These are phyloP conservation scores for Talaromyces trachyspermus DNA, from an alignment of 495 filamentous ascomycete species.

Conservation along the genomic window DNA sequence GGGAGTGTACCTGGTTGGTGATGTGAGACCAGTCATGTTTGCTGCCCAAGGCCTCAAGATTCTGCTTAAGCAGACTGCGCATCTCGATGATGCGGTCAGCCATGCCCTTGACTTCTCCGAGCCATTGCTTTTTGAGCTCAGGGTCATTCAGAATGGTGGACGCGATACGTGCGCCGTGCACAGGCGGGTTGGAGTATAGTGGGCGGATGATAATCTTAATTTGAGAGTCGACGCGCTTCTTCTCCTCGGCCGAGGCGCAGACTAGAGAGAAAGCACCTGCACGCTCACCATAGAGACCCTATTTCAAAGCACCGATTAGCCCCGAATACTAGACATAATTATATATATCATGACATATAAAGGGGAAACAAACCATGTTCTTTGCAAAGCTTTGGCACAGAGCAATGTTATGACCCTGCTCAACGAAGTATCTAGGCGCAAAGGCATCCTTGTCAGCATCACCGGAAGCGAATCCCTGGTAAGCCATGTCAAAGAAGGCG, in stretches of 20 bases:
- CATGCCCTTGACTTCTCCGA: conserved; percentile 96
- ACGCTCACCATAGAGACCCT: conserved; percentile 97
- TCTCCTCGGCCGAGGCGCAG: conserved; percentile 76
- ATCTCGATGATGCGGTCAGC: conserved; percentile 98
- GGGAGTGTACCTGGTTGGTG: conserved; percentile 61
- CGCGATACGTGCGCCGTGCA: conserved; percentile 92
- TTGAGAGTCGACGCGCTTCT: conserved; percentile 93
- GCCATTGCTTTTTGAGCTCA: conserved; percentile 85
- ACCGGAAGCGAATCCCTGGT: conserved; percentile 95
- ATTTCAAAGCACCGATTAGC: no score
- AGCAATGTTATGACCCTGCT: conserved; percentile 81
- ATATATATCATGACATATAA: neutral
- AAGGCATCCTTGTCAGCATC: conserved; percentile 90
- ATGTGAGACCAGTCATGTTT: conserved; percentile 98
- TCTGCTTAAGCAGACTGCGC: conserved; percentile 85
- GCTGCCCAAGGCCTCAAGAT: conserved; percentile 88
- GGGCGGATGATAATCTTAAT: conserved; percentile 97
- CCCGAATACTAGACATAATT: conserved; percentile 2
- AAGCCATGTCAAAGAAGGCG: conserved; percentile 99
- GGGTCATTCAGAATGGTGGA: conserved; percentile 86
- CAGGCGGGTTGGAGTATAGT: conserved; percentile 94
- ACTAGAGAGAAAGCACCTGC: conserved; percentile 94
- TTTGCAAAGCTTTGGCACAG: conserved; percentile 96
- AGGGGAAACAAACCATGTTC: conserved; percentile 71
- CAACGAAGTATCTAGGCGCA: conserved; percentile 82